phyloP scores from a whole-genome alignment of 2,329 filamentous ascomycete species.

The Epicoccum nigrum region DNA sequence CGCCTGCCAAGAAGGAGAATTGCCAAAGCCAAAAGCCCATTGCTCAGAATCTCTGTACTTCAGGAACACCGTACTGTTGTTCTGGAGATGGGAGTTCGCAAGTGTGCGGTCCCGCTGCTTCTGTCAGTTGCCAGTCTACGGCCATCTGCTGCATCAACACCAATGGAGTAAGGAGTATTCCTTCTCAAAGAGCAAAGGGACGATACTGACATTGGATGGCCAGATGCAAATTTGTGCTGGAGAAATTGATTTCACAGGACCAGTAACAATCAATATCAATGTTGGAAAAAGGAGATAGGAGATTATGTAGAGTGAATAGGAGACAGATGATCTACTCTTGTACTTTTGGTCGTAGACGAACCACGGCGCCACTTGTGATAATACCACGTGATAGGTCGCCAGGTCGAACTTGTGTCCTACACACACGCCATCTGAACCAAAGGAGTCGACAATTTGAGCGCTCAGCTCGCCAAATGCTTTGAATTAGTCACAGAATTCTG shows the following conservation, averaged over 20 bases:
- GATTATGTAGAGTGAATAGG: not conserved
- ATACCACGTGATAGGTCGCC: no score
- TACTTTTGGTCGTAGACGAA: no score
- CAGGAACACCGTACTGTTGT: not conserved
- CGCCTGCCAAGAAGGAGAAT: no score
- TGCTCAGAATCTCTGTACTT: constrained; percentile 1
- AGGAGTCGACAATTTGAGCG: no score
- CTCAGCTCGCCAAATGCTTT: no score
- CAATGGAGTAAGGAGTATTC: not conserved
- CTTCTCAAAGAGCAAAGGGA: not conserved
- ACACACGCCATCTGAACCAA: no score
- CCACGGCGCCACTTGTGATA: no score
- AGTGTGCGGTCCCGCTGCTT: not conserved
- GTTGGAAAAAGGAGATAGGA: not conserved
- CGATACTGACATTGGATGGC: not conserved
- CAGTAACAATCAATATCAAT: constrained; percentile 3
- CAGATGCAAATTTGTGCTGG: constrained; percentile 2
- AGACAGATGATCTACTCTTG: no score
- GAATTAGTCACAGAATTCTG: no score
- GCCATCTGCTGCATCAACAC: constrained; percentile 3
- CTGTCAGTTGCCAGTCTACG: not conserved
- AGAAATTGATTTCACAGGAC: constrained; percentile 3
- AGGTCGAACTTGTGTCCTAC: no score
- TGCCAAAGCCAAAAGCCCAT: constrained; percentile 4
- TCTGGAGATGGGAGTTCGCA: not conserved